phyloP scores from a whole-genome alignment of 257 asterid species.

The Henckelia pumila region DNA sequence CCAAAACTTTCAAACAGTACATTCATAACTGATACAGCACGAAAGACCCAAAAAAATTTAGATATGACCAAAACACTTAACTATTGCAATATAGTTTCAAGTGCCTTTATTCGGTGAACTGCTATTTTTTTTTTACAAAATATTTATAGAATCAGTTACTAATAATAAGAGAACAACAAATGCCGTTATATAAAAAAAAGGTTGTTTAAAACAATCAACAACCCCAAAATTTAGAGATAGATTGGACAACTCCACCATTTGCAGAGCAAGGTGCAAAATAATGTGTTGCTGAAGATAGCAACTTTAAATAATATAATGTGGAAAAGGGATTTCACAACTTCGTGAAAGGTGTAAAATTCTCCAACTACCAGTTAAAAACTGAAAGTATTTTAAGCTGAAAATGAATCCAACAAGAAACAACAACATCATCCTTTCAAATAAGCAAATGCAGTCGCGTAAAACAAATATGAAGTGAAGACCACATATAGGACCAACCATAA shows the following conservation, averaged over 20 bases:
- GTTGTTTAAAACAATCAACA: too few relatives aligned
- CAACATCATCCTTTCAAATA: too few relatives aligned
- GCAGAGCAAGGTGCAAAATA: not conserved
- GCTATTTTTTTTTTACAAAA: not conserved
- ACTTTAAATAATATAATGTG: not conserved
- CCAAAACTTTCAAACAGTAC: slow-evolving; percentile 1
- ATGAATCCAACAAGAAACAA: not conserved
- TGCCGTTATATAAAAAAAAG: not conserved
- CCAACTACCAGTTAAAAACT: not conserved
- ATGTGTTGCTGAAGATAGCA: not conserved
- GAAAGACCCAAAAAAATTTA: slow-evolving; percentile 1
- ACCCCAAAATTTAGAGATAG: not conserved
- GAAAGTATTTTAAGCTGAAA: not conserved
- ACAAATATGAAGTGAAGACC: not conserved
- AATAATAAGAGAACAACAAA: not conserved
- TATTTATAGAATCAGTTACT: not conserved
- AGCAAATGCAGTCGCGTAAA: not conserved
- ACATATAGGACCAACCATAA: not conserved
- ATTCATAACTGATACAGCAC: slow-evolving; percentile 4
- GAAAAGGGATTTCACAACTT: not conserved
- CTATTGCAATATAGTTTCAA: not conserved
- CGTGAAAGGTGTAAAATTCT: not conserved
- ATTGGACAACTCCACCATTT: not conserved
- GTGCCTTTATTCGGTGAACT: not conserved
- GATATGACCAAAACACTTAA: slow-evolving; percentile 2